Conservation (phyloP, 495 filamentous ascomycete genomes). For the Chlorociboria aeruginascens region DNA sequence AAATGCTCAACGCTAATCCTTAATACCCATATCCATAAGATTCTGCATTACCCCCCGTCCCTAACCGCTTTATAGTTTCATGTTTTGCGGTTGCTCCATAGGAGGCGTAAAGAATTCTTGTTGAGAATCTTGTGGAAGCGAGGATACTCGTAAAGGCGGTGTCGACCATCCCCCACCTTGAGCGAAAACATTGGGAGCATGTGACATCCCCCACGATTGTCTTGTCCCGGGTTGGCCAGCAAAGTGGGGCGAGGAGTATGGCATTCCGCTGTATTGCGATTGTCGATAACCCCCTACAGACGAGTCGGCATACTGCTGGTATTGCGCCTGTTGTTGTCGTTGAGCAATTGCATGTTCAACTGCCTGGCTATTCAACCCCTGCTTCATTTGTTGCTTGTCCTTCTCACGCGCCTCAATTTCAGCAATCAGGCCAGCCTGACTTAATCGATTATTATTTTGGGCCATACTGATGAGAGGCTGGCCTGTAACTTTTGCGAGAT, state of each 20-base stretch:
- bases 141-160: slow-evolving; percentile 5
- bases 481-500: slow-evolving; percentile 79
- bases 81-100: neutral
- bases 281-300: neutral
- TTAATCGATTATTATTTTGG: slow-evolving; percentile 29
- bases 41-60: slow-evolving; percentile 11
- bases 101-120: slow-evolving; percentile 10
- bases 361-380: slow-evolving; percentile 57
- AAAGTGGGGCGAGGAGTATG: slow-evolving; percentile 11
- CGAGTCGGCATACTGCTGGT: slow-evolving; percentile 9
- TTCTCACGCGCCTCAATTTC: slow-evolving; percentile 66
- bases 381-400: slow-evolving; percentile 59
- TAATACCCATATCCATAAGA: neutral
- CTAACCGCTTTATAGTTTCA: slow-evolving; percentile 8
- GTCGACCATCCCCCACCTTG: slow-evolving; percentile 16
- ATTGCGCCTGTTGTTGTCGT: slow-evolving; percentile 13
- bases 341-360: slow-evolving; percentile 50
- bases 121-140: slow-evolving; percentile 2
- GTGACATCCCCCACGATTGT: slow-evolving; percentile 5
- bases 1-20: no score
- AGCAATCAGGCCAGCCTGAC: slow-evolving; percentile 52
- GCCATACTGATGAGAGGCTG: slow-evolving; percentile 68
- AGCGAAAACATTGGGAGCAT: slow-evolving; percentile 16
- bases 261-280: slow-evolving; percentile 4
- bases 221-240: slow-evolving; percentile 1